Conservation (phyloP, 371 early-diverging fungal genomes). For the Mucor lusitanicus region DNA sequence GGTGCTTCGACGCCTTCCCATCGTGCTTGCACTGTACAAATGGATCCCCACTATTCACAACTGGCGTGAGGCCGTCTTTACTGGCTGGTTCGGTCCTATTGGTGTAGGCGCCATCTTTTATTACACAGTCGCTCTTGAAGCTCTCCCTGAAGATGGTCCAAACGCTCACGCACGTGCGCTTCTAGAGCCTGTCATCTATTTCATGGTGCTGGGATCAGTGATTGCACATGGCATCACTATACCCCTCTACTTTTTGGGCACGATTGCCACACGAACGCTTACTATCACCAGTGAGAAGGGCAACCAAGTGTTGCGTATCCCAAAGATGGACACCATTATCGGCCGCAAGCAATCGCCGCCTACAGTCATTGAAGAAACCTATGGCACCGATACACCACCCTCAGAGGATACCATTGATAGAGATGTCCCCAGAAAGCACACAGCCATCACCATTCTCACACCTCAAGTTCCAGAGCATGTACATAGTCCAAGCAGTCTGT, state of each 20-base stretch:
- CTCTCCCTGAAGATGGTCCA: conserved; percentile 24
- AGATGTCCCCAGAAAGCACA: conserved; percentile 15
- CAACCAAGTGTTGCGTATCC: conserved; percentile 13
- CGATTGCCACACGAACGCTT: conserved; percentile 35
- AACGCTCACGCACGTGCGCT: conserved; percentile 30
- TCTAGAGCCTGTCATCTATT: conserved; percentile 68
- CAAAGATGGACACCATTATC: conserved; percentile 6
- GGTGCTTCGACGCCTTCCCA: conserved; percentile 82
- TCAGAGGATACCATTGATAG: background rate
- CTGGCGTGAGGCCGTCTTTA: conserved; percentile 83
- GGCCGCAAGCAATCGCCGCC: background rate
- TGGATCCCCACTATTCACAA: conserved; percentile 69
- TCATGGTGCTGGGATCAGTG: conserved; percentile 76
- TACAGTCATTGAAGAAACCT: background rate
- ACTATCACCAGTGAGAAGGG: conserved; percentile 26
- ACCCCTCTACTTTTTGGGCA: conserved; percentile 60
- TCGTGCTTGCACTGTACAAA: conserved; percentile 63
- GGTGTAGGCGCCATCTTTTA: conserved; percentile 88
- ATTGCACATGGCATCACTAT: conserved; percentile 81
- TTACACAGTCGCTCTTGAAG: conserved; percentile 56
- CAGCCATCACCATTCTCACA: conserved; percentile 34
- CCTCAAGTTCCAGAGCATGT: conserved; percentile 12
- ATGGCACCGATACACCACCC: background rate
- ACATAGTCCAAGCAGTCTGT: background rate
- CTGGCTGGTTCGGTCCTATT: conserved; percentile 98